Conservation (phyloP, 202 grass and related monocot species). For the Zoysia matrella region DNA sequence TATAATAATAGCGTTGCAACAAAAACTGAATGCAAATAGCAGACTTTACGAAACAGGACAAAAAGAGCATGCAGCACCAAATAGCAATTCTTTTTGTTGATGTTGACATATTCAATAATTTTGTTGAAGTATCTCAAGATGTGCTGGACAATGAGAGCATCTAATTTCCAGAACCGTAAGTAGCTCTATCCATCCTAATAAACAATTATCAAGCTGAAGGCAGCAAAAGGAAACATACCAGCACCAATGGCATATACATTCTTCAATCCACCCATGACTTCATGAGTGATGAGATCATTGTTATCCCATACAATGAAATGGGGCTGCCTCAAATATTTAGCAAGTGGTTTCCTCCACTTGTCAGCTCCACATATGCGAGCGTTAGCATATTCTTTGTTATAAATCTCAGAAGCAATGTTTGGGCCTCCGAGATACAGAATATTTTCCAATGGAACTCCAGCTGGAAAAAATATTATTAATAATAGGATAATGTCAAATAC, state of each 20-base stretch:
- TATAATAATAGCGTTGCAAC: not conserved
- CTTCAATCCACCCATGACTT: slow-evolving; percentile 98
- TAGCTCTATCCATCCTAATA: not conserved
- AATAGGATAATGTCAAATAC: not conserved
- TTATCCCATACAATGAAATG: slow-evolving; percentile 99
- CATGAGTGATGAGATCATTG: slow-evolving; percentile 90
- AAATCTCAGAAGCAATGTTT: slow-evolving; percentile 98
- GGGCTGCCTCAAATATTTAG: slow-evolving; percentile 93
- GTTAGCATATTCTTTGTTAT: slow-evolving; percentile 98
- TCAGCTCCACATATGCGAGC: slow-evolving; percentile 93
- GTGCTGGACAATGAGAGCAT: not conserved
- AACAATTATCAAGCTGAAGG: not conserved
- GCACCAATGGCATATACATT: slow-evolving; percentile 97
- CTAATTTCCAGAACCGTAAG: not conserved
- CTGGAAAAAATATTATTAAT: slow-evolving; percentile 43
- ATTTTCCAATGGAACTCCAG: slow-evolving; percentile 76
- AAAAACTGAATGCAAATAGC: not conserved
- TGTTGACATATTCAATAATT: not conserved
- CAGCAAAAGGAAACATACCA: slow-evolving; percentile 55
- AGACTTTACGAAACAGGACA: not conserved
- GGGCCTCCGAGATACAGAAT: slow-evolving; percentile 95
- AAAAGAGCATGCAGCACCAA: not conserved
- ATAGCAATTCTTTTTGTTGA: not conserved
- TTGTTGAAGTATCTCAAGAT: not conserved
- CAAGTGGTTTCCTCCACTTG: slow-evolving; percentile 89